Conservation (phyloP, 345 rosid species). For the Rhodamnia argentea region DNA sequence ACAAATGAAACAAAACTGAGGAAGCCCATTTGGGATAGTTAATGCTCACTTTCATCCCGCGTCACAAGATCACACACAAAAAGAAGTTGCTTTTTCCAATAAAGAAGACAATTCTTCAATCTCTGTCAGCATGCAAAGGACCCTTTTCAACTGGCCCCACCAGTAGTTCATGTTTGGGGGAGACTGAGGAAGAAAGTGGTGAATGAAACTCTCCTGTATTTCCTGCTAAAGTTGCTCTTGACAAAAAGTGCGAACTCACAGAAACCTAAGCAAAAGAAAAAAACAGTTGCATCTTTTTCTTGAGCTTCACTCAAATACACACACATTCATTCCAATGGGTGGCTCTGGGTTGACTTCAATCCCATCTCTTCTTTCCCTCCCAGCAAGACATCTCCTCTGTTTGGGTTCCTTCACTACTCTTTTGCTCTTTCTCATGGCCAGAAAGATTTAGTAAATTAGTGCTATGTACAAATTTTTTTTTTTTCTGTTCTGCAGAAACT, state of each 20-base stretch:
- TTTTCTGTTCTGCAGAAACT: neutral
- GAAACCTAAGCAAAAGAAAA: neutral
- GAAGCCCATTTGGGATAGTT: neutral
- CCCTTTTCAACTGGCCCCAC: neutral
- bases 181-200: neutral
- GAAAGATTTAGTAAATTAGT: neutral
- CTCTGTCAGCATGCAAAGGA: neutral
- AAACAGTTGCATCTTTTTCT: neutral
- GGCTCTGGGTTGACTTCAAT: neutral
- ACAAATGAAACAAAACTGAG: neutral
- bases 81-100: neutral
- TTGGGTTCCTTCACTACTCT: neutral
- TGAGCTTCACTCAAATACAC: neutral
- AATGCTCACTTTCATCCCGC: neutral
- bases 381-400: neutral
- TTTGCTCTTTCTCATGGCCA: neutral
- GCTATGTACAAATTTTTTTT: neutral
- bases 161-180: neutral
- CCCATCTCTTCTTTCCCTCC: neutral
- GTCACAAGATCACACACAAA: neutral
- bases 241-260: neutral
- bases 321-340: neutral
- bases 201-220: neutral
- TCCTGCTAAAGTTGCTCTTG: neutral
- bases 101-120: neutral